Base-by-base conservation (phyloP, 768 basidiomycete genomes). In the Coprinellus aureogranulatus region DNA sequence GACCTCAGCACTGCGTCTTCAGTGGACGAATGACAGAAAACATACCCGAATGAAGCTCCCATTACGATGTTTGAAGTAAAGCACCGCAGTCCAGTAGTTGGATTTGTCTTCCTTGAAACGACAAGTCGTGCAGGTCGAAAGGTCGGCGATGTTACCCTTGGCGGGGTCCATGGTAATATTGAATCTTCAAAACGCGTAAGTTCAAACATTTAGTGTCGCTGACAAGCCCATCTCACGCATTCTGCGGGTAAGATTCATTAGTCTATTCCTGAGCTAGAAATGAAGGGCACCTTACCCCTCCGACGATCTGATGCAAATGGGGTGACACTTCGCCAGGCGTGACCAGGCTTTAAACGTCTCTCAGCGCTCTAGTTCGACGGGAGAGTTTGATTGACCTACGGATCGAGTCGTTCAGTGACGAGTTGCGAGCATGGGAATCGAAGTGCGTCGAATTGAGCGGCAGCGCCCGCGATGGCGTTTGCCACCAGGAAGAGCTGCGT, bases 1-100 rank as follows among this genome's bases (percentile, higher is more conserved):
- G n/a, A n/a, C n/a, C n/a, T n/a, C n/a, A n/a, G n/a, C n/a, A n/a
- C n/a, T n/a, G n/a, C n/a, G n/a, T n/a, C n/a, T n/a, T n/a, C n/a
- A n/a, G n/a, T n/a, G n/a, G n/a, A n/a, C n/a, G n/a, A n/a, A n/a
- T n/a, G n/a, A n/a, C n/a, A n/a, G n/a, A n/a, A n/a, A n/a, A n/a
- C 48, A 16, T 60, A 60, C 60, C 18, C 60, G 28, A 40, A 61
- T 53, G 42, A 53, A 61, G n/a, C 46, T 58, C 16, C 60, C 60
- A 41, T 61, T 61, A 2, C 48, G 49, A 37, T 61, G 60, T 39
- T 61, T 61, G 46, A 61, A 58, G 52, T 57, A 61, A 23, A 61
- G 23, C 9, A 61, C 56, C 16, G 51, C 51, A 12, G 60, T 61
- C 60, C 60, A 61, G 50, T 61, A 61, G 52, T 61, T 61, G 25